Evolutionary conservation across 2,329 filamentous ascomycete genomes (phyloP).

Genomic region (Calcarisporium arbuscula): DNA sequence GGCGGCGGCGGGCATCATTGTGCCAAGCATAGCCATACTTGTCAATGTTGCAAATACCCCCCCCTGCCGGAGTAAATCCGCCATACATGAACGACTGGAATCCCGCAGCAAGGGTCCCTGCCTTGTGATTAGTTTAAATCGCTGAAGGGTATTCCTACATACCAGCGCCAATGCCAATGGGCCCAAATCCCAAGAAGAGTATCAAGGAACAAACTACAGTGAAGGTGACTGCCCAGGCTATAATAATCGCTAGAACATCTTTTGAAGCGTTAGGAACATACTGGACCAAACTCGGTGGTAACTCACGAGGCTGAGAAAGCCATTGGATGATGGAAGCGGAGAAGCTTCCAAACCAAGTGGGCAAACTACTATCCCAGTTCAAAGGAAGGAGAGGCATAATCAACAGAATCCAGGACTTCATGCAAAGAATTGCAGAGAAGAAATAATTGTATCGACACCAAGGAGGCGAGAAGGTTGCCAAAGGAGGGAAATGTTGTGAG

Average conservation of each 20-base stretch:
- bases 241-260: constrained; percentile 3
- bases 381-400: no score
- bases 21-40: constrained; percentile 8
- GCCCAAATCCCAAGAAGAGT: constrained; percentile 6
- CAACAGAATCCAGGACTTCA: no score
- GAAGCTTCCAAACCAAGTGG: no score
- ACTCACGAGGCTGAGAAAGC: constrained; percentile 7
- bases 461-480: no score
- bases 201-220: constrained; percentile 5
- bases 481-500: no score
- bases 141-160: not conserved
- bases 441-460: no score
- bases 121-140: not conserved
- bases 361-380: no score
- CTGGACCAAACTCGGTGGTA: not conserved
- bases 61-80: constrained; percentile 5
- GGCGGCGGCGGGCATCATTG: constrained; percentile 6
- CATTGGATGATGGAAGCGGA: constrained; percentile 2
- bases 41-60: constrained; percentile 7
- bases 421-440: no score
- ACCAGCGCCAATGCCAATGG: constrained; percentile 8
- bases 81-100: constrained; percentile 8
- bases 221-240: constrained; percentile 6
- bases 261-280: not conserved
- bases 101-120: constrained; percentile 5